Evolutionary conservation across 306 rosid genomes (phyloP), one percentile per base, ranked within the genome.

Genomic region (Pyrus communis): DNA sequence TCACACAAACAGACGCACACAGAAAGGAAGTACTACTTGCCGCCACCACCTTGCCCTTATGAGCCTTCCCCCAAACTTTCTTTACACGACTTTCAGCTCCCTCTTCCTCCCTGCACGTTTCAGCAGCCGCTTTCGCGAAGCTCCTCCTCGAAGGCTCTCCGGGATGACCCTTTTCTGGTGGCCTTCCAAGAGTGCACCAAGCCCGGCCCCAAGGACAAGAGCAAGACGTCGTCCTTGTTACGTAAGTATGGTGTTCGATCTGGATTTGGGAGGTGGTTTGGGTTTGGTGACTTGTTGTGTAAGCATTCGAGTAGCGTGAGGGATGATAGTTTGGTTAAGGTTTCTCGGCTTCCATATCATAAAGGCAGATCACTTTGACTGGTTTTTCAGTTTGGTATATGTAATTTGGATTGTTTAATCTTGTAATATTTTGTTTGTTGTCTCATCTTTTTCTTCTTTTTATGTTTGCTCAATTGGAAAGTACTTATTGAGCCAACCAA

Each of bases 51-150:
- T 0, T 73, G 78, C 79, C 79, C 79, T 31, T 17, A 15, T 18
- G 45, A 28, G 31, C 21, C 67, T 28, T 15, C 75, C 22, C 23
- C 62, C 38, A 78, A 25, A 43, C 28, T 60, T 70, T 28, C 42
- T 21, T 66, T 76, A 59, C 85, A 55, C 30, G 87, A 86, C 70
- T 51, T 67, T 18, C 91, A 80, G 57, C 79, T 91, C 71, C 98
- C 96, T 61, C 95, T 88, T n/a, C 93, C 98, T 64, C 97, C 96
- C 12, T 83, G 91, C 71, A 73, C 86, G 75, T 89, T 86, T 75
- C 93, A 77, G 55, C 85, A 21, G 13, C 51, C 75, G 9, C 66
- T 87, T 30, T 83, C 84, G 10, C 85, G 88, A 72, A 91, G 64
- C 74, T 65, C 83, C 45, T 87, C 86, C 22, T 49, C 69, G 30